These are phyloP conservation scores for Petrea volubilis DNA, from an alignment of 257 asterid species.

Conservation along the genomic window DNA sequence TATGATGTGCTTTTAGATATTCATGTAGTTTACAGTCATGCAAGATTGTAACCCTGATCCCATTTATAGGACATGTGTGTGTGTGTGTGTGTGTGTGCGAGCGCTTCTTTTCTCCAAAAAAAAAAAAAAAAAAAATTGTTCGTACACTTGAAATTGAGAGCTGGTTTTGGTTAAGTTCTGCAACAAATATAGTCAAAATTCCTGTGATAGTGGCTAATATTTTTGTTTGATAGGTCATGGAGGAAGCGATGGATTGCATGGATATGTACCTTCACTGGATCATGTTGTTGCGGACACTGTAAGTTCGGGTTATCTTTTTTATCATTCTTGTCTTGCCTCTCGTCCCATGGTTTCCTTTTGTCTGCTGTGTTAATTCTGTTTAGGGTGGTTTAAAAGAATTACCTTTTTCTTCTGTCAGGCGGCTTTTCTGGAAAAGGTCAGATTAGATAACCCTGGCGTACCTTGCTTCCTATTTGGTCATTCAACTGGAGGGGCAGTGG, in stretches of 20 bases:
- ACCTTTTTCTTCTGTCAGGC: slow-evolving; percentile 44
- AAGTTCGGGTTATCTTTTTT: slow-evolving; percentile 33
- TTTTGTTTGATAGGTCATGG: slow-evolving; percentile 78
- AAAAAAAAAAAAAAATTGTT: neutral
- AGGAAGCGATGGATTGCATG: slow-evolving; percentile 99
- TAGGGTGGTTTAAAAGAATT: slow-evolving; percentile 5
- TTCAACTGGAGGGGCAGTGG: slow-evolving; percentile 98
- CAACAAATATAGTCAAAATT: neutral
- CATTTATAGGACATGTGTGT: too few relatives aligned
- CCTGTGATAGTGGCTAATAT: neutral
- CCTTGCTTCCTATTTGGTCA: slow-evolving; percentile 98
- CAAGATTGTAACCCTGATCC: neutral
- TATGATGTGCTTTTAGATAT: neutral
- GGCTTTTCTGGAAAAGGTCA: slow-evolving; percentile 74
- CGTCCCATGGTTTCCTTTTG: neutral
- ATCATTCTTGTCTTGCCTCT: neutral
- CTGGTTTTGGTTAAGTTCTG: neutral
- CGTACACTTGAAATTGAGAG: neutral
- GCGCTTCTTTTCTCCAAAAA: too few relatives aligned
- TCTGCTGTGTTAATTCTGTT: neutral
- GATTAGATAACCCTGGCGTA: slow-evolving; percentile 66
- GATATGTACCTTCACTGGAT: slow-evolving; percentile 97
- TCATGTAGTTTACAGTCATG: neutral
- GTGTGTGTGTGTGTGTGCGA: too few relatives aligned
- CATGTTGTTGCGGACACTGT: slow-evolving; percentile 97